Evolutionary conservation across 2,329 filamentous ascomycete genomes (phyloP), one percentile per base, ranked within the genome.

Genomic region (Diaporthe humulicola): DNA sequence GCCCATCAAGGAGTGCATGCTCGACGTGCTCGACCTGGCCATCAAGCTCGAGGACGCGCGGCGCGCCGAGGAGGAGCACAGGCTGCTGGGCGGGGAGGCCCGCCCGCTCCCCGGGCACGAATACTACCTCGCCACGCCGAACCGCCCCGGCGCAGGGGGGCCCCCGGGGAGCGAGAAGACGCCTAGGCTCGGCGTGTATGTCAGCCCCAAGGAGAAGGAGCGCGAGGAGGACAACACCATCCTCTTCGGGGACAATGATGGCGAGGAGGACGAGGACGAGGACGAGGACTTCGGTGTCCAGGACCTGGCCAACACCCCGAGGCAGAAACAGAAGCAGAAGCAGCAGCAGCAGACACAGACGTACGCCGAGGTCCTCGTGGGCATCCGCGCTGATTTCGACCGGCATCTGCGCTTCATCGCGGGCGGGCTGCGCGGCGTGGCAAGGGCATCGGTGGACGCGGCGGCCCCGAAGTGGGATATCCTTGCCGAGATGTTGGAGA

Each of bases 401-500:
- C 88, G 88, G 57, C 86, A 93, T 64, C 80, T 95, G 38, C 86
- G 89, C 0, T 98, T 98, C 81, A 87, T 97, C 19, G 89, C 89
- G 3, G 91, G 92, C 67, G 95, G 94, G 0, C 81, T 98, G 77
- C 90, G 93, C 71, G 93, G 93, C 14, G 90, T 97, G 14, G 92
- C 94, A 67, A 89, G 95, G 78, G 93, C 93, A 45, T 93, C 93
- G 64, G 91, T 91, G 38, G 91, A 94, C 72, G 81, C 83, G 19
- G 85, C 86, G 54, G 84, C 88, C 79, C 80, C 89, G 42, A 90
- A 92, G 81, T 96, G 95, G 93, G 94, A 97, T 83, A 91, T 93
- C 75, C 82, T 98, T 75, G 95, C 94, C 0, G 95, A 98, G 82
- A 94, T 93, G 86, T 83, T 98, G 58, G 93, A 96, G 78, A 87